Conservation (phyloP, 306 rosid species). For the Sicyos baderoa region DNA sequence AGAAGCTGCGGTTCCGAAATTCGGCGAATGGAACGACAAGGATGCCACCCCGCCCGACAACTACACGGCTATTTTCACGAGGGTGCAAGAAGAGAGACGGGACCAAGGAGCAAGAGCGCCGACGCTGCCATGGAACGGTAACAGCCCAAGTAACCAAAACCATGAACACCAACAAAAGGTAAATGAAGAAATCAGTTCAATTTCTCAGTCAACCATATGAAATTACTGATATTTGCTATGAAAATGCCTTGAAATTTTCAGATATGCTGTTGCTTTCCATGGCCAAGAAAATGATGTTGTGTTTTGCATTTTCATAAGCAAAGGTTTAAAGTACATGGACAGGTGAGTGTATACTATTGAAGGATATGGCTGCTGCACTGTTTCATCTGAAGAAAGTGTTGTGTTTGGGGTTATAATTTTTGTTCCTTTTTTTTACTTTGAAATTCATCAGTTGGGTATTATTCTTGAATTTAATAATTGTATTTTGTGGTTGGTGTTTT, state of each 20-base stretch:
- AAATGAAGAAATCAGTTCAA: constrained; percentile 29
- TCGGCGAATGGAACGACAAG: constrained; percentile 89
- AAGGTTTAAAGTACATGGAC: not conserved
- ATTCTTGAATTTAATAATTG: not conserved
- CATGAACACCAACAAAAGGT: not conserved
- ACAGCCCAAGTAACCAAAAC: constrained; percentile 22
- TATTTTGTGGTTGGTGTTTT: not conserved
- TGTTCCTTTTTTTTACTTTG: not conserved
- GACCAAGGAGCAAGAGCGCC: constrained; percentile 36
- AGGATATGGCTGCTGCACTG: not conserved
- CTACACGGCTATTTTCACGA: constrained; percentile 72
- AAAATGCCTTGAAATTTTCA: not conserved
- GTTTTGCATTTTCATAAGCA: not conserved
- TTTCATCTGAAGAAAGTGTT: constrained; percentile 1
- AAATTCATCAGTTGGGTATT: not conserved
- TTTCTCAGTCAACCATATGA: not conserved
- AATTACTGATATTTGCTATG: not conserved
- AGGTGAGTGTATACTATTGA: not conserved
- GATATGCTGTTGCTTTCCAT: constrained; percentile 19
- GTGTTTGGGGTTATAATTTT: not conserved
- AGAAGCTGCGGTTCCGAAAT: constrained; percentile 89
- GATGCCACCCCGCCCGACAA: constrained; percentile 79
- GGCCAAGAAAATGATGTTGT: constrained; percentile 15
- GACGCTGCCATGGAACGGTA: constrained; percentile 31
- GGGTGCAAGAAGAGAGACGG: constrained; percentile 65